Conservation (phyloP, 2,329 filamentous ascomycete genomes). For the Septoria petroselini region DNA sequence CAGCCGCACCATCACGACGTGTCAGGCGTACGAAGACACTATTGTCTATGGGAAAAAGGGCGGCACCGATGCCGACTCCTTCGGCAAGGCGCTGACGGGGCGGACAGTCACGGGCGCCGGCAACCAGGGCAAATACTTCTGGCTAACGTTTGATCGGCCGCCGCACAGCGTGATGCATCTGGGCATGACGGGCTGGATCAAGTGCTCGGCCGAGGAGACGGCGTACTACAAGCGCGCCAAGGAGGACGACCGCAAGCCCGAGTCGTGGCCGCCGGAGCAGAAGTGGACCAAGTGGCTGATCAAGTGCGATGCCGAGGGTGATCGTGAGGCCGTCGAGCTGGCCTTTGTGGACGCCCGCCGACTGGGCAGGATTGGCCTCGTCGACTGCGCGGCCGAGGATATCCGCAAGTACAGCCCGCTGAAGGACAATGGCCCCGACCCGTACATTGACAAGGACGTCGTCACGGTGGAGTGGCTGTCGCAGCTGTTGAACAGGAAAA, state of each 20-base stretch:
- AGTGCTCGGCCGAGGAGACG: constrained; percentile 74
- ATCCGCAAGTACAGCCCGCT: constrained; percentile 76
- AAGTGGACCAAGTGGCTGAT: constrained; percentile 85
- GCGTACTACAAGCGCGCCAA: constrained; percentile 69
- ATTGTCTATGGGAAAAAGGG: constrained; percentile 83
- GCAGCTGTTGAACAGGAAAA: constrained; percentile 69
- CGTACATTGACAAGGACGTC: constrained; percentile 73
- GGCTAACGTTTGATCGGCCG: constrained; percentile 71
- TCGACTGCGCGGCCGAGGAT: constrained; percentile 72
- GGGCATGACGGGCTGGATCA: constrained; percentile 71
- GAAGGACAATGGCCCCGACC: constrained; percentile 90
- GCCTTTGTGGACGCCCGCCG: constrained; percentile 84
- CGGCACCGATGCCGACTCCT: constrained; percentile 73
- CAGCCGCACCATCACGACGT: constrained; percentile 71
- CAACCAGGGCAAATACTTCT: constrained; percentile 90
- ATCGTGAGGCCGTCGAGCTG: constrained; percentile 54
- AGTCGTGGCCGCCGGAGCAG: constrained; percentile 78
- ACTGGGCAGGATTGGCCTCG: constrained; percentile 73
- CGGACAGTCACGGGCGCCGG: constrained; percentile 70
- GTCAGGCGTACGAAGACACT: constrained; percentile 70
- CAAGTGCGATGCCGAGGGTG: constrained; percentile 48
- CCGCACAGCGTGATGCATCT: constrained; percentile 69
- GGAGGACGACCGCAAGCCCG: constrained; percentile 50
- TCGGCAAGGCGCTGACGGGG: constrained; percentile 69
- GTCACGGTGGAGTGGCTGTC: constrained; percentile 74